Evolutionary conservation across 805 yeast genomes (phyloP), one percentile per base, ranked within the genome.

Genomic region (Zygoascus biomembranicola): DNA sequence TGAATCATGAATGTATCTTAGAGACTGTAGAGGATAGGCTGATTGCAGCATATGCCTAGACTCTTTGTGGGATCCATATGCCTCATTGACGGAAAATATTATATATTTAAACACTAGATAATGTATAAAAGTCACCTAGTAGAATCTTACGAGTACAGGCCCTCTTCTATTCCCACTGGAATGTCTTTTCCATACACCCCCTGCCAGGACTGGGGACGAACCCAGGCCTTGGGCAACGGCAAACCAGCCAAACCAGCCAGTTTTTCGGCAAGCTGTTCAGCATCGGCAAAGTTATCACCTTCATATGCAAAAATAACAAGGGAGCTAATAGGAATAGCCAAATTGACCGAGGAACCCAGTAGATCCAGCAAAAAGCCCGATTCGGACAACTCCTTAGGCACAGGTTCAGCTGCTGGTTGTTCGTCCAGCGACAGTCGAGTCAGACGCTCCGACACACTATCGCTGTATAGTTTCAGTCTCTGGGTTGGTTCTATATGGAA

Each of bases 221-320:
- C 58, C 77, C 82, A 79, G 5, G 39, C 31, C 4, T 41, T 23
- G 45, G 39, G 16, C 60, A 57, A 44, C 48, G n/a, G 10, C 6
- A 52, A 42, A 5, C 59, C 64, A 28, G 72, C 60, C 18, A 71
- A 56, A 4, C 68, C 59, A 5, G 65, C 58, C 2, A 75, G 65
- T 32, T 67, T 66, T 11, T 57, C 57, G 1, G 86, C 81, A 56
- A 85, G 67, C 9, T 64, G 57, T 44, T 72, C 72, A 8, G 95
- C 94, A 66, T 90, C 96, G 19, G 67, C 63, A 31, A 83, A 77
- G 66, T 92, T 92, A 67, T 90, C 97, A 35, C 98, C 97, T 66
- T 90, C 97, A 67, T 87, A 89, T 1, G 85, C 95, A 64, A 76
- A 82, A 16, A 79, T 73, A 10, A 79, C 78, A 1, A 68, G 39